Base-by-base conservation (phyloP, 1,284 basidiomycete genomes). In the Irpex lacteus region DNA sequence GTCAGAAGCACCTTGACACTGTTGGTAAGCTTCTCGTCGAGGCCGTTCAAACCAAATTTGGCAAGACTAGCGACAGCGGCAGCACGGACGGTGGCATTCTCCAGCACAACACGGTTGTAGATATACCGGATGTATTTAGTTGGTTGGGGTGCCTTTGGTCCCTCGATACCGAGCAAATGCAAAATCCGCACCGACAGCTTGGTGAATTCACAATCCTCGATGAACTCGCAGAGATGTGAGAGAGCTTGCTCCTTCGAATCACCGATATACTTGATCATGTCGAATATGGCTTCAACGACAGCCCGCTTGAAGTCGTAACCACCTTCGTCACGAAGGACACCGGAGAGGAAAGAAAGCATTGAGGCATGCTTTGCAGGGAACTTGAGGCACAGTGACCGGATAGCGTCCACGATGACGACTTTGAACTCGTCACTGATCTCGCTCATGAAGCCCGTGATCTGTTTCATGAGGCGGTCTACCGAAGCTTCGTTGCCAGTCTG, bases 351-450 rank as follows among this genome's bases (percentile, higher is more conserved):
- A 2, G 91, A 87, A 62, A 98, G 88, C 95, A 98, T 97, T 61
- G 94, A 89, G 18, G 89, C 91, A 76, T 99, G 96, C 81, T 99
- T 99, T 57, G 90, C 81, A 0, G 98, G 98, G 85, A 99, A 99
- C 79, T 99, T 99, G 81, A 99, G 89, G 79, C 96, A 98, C 54
- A 99, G 88, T 15, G 96, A 96, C 63, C 98, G 94, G 74, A 99
- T 98, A 60, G 98, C 98, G 68, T 98, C 96, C 67, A 99, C 97
- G 62, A 99, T 98, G 78, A 99, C 98, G 74, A 99, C 96, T 83
- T 99, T 99, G 88, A 99, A 99, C 79, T 99, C 98, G 78, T 99
- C 98, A 70, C 94, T 97, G 78, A 99, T 99, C 78, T 99, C 98
- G 68, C 92, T 87, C 96, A 99, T 98, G 84, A 99, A 99, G 58